Conservation (phyloP, 768 basidiomycete species). For the Termitomyces eurrhizus region DNA sequence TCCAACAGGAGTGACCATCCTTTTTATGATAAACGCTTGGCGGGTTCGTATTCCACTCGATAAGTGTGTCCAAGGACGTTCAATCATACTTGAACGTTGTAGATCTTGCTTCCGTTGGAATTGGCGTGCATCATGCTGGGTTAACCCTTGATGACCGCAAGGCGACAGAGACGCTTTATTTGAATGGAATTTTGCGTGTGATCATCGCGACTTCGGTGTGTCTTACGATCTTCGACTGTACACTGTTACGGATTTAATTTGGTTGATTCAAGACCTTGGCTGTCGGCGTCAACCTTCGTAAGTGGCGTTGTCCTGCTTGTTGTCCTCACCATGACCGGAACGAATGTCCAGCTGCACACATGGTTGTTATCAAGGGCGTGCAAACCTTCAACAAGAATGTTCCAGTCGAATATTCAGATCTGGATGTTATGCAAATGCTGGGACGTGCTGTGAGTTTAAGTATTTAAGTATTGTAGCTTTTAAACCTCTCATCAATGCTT, state of each 20-base stretch:
- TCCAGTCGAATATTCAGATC: slow-evolving; percentile 81
- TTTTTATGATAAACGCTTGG: slow-evolving; percentile 68
- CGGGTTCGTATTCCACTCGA: slow-evolving; percentile 36
- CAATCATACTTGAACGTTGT: background rate
- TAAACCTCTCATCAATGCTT: background rate
- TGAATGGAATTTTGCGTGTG: slow-evolving; percentile 58
- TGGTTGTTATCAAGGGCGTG: slow-evolving; percentile 91
- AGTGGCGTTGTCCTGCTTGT: slow-evolving; percentile 20
- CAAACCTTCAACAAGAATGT: slow-evolving; percentile 68
- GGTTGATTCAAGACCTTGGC: slow-evolving; percentile 73
- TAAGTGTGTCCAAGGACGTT: background rate
- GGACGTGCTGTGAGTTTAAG: slow-evolving; percentile 74
- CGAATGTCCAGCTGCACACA: slow-evolving; percentile 68
- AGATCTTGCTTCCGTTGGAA: slow-evolving; percentile 69
- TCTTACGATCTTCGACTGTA: background rate
- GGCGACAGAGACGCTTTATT: slow-evolving; percentile 68
- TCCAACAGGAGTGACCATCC: slow-evolving; percentile 43
- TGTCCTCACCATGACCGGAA: slow-evolving; percentile 1
- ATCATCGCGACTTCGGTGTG: slow-evolving; percentile 83
- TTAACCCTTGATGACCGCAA: slow-evolving; percentile 69
- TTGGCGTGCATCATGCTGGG: slow-evolving; percentile 93
- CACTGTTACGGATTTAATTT: background rate
- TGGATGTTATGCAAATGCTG: slow-evolving; percentile 96
- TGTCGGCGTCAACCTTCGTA: slow-evolving; percentile 94
- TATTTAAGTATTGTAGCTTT: background rate